Conservation (phyloP, 164 flowering plant species). For the Nymphaea thermarum region DNA sequence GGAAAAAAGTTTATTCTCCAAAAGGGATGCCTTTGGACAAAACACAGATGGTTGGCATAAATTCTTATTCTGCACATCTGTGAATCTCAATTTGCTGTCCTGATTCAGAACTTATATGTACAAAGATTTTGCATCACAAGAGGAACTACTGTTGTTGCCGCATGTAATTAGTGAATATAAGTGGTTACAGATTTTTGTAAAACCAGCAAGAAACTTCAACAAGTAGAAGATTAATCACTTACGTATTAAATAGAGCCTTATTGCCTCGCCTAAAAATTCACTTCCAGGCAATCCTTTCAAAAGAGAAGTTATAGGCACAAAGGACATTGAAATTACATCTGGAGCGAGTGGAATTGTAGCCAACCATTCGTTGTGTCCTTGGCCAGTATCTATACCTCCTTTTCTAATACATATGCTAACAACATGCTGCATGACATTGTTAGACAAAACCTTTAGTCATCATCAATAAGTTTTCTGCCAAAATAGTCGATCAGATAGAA, state of each 20-base stretch:
- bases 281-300: constrained; percentile 60
- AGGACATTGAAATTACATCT: constrained; percentile 78
- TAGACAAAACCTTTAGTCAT: neutral
- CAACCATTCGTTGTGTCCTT: constrained; percentile 70
- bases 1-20: too few species aligned
- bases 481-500: neutral
- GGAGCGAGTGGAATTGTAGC: constrained; percentile 75
- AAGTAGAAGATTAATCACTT: constrained; percentile 18
- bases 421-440: constrained; percentile 37
- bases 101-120: too few species aligned
- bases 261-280: constrained; percentile 80
- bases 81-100: too few species aligned
- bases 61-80: too few species aligned
- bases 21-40: too few species aligned
- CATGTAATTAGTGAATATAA: neutral
- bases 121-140: too few species aligned
- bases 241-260: constrained; percentile 86
- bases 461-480: neutral
- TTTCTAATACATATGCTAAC: constrained; percentile 39
- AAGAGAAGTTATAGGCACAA: constrained; percentile 81
- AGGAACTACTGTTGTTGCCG: too few species aligned
- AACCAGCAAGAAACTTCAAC: neutral
- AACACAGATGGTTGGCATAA: too few species aligned
- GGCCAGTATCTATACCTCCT: constrained; percentile 64
- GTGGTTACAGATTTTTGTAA: neutral